Base-by-base conservation (phyloP, 2,329 filamentous ascomycete species). In the Ascochyta clinopodiicola region DNA sequence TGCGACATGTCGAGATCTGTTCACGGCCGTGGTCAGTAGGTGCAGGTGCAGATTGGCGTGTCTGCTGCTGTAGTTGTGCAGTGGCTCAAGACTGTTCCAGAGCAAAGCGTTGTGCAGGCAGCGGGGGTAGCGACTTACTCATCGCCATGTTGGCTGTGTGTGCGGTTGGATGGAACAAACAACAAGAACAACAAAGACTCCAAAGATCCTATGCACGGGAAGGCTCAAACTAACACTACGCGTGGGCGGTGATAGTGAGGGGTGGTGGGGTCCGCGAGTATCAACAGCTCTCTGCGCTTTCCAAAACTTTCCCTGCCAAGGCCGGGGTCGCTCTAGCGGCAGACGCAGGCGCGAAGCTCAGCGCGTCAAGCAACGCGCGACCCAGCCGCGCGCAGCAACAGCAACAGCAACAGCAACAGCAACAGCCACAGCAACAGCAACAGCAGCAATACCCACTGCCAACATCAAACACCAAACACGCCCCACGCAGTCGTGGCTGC, bases 1-100 rank as follows among this genome's bases (percentile, higher is more conserved):
- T 93, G 91, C 61, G 88, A 89, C 80, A 93, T 81, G 81, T 94
- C 90, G 75, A 94, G 82, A 81, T 94, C 90, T 93, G 72, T 38
- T 63, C 31, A 38, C 38, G 58, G 69, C 64, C 66, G 68, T 35
- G 46, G 58, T 70, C 42, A 75, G 67, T 62, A 48, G 59, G 17
- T 12, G 13, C 1, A 9, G 7, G 39, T 19, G 21, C 40, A 31
- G 38, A 37, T 4, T 44, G 25, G 53, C 22, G 22, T 24, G 22
- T 24, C 22, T 24, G 22, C 22, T 6, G 4, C 2, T 24, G 22
- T 24, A 6, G 4, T 4, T 56, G 21, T 17, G 19, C 24, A 19
- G 29, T 31, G 50, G 44, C 29, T 31, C 12, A 10, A 13, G 29
- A 15, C 29, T 31, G 12, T 4, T 13, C 15, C 12, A 15, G 15